phyloP scores from a whole-genome alignment of 176 grass and related monocot genomes.

The Zea mays region DNA sequence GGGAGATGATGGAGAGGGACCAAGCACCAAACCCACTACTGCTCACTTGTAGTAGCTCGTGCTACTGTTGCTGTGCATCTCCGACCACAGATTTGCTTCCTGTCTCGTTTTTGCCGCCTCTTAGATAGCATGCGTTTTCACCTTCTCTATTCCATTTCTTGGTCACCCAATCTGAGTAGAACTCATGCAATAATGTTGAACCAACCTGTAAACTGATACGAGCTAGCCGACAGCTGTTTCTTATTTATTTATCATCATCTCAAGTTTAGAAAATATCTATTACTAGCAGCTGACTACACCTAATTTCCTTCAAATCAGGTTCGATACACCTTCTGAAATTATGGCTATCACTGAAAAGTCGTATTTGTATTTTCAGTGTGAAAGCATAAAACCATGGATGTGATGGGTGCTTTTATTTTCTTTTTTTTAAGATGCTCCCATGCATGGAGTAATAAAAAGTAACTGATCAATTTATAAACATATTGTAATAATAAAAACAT shows the following conservation, averaged over 20 bases:
- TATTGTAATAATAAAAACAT: not conserved
- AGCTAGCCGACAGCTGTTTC: not conserved
- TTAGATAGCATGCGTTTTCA: not conserved
- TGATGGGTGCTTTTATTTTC: too few relatives aligned
- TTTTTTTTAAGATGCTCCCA: not conserved
- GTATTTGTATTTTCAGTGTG: too few relatives aligned
- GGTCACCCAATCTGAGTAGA: not conserved
- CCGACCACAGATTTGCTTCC: not conserved
- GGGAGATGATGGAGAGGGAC: not conserved
- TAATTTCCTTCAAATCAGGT: not conserved
- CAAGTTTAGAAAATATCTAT: not conserved
- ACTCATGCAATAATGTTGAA: not conserved
- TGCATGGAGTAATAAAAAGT: not conserved
- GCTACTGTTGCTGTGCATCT: not conserved
- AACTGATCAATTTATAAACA: not conserved
- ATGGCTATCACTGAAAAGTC: not conserved
- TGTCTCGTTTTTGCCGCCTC: not conserved
- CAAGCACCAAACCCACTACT: not conserved
- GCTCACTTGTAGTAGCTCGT: not conserved
- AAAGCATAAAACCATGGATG: too few relatives aligned
- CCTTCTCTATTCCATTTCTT: not conserved
- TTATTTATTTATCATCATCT: not conserved
- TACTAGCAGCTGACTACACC: not conserved
- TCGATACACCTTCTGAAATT: not conserved
- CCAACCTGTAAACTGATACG: not conserved